A percentile compares a stretch with the other conserved stretches of the same genome.
These are phyloP conservation scores for Coemansia sp. DNA, from an alignment of 192 early-diverging fungal species.

Conservation along the genomic window DNA sequence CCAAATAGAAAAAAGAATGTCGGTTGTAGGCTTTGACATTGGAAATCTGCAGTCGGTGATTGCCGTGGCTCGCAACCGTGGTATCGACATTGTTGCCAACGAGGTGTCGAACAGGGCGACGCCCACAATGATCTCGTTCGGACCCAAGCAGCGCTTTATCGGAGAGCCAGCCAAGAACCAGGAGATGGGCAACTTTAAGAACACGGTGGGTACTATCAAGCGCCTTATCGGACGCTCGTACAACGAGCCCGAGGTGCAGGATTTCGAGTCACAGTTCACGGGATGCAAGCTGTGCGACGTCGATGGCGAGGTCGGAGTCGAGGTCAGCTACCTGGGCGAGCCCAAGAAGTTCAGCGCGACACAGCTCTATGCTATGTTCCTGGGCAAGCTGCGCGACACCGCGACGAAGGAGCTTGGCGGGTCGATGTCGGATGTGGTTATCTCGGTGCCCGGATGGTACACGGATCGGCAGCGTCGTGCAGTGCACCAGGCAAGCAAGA, in stretches of 20 bases:
- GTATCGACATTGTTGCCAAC: slow-evolving; percentile 96
- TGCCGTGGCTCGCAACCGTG: slow-evolving; percentile 95
- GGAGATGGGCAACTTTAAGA: slow-evolving; percentile 97
- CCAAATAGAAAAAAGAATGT: slow-evolving; percentile 14
- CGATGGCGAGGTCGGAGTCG: slow-evolving; percentile 81
- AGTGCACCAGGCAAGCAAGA: slow-evolving; percentile 81
- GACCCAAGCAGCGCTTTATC: slow-evolving; percentile 90
- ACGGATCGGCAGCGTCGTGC: slow-evolving; percentile 90
- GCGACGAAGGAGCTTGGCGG: slow-evolving; percentile 77
- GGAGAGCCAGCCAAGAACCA: slow-evolving; percentile 94
- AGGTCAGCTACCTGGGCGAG: slow-evolving; percentile 82
- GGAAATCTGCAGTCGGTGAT: slow-evolving; percentile 96
- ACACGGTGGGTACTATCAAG: slow-evolving; percentile 88
- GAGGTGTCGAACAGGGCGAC: slow-evolving; percentile 97
- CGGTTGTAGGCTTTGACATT: slow-evolving; percentile 90
- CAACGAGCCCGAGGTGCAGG: slow-evolving; percentile 79
- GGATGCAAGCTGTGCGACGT: slow-evolving; percentile 79
- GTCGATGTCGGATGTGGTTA: slow-evolving; percentile 89
- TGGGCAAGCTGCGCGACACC: slow-evolving; percentile 89
- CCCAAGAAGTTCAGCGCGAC: slow-evolving; percentile 77
- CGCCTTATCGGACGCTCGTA: slow-evolving; percentile 86
- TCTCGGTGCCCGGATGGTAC: slow-evolving; percentile 94
- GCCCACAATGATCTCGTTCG: slow-evolving; percentile 93
- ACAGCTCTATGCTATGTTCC: slow-evolving; percentile 93
- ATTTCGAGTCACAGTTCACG: slow-evolving; percentile 80